Percentiles rank a stretch among this genome's conserved stretches.
These are phyloP conservation scores for Gonium pectorale DNA, from an alignment of 139 green algal species.

Conservation along the genomic window DNA sequence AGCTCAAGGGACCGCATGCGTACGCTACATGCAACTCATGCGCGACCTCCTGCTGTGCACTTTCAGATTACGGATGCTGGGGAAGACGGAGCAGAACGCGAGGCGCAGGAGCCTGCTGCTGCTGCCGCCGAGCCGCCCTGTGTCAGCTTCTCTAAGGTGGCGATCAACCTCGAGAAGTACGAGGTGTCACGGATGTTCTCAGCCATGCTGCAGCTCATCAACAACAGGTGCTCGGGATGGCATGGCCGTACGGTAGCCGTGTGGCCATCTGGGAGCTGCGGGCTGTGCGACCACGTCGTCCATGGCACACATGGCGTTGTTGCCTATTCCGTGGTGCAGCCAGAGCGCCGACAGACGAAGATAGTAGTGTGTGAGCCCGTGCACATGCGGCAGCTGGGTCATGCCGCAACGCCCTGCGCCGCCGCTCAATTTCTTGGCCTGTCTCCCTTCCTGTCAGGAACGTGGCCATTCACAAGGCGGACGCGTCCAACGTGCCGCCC, in stretches of 20 bases:
- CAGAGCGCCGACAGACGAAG: too few relatives aligned
- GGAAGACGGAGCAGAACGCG: not conserved
- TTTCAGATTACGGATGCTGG: not conserved
- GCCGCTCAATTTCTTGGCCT: too few relatives aligned
- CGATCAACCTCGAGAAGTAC: conserved; percentile 16
- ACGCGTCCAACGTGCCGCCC: not conserved
- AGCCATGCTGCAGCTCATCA: conserved; percentile 77
- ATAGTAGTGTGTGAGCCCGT: too few relatives aligned
- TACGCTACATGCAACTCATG: not conserved
- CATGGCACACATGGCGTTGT: too few relatives aligned
- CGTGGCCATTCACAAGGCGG: conserved; percentile 37
- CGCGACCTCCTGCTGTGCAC: too few relatives aligned
- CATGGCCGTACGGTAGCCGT: too few relatives aligned
- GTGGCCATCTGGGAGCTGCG: too few relatives aligned
- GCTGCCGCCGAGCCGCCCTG: not conserved
- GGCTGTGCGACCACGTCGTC: too few relatives aligned
- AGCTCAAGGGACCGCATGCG: too few relatives aligned
- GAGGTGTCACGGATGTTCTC: conserved; percentile 71
- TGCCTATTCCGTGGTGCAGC: too few relatives aligned
- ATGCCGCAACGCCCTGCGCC: too few relatives aligned
- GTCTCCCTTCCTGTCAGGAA: conserved; percentile 46
- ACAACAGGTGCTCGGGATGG: conserved; percentile 71
- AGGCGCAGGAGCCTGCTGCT: not conserved
- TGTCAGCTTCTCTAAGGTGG: conserved; percentile 24
- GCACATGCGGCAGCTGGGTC: too few relatives aligned